These are phyloP conservation scores for Fusarium austroafricanum DNA, from an alignment of 2,329 filamentous ascomycete species.

Conservation along the genomic window DNA sequence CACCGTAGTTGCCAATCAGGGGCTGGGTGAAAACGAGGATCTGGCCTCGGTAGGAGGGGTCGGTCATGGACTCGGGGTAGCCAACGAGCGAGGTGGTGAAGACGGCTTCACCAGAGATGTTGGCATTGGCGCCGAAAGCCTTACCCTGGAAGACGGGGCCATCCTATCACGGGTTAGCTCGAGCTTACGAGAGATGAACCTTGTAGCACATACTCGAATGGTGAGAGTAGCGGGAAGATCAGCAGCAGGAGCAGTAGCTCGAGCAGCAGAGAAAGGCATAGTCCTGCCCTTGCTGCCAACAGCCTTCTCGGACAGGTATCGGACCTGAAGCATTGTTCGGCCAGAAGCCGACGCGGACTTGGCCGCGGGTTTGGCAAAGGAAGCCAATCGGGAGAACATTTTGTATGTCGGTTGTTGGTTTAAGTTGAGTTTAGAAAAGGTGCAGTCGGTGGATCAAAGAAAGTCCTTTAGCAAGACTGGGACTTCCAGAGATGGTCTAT, in stretches of 20 bases:
- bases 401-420: constrained; percentile 37
- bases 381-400: constrained; percentile 72
- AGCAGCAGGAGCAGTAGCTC: constrained; percentile 73
- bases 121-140: constrained; percentile 95
- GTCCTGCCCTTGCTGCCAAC: constrained; percentile 75
- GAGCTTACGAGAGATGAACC: no score
- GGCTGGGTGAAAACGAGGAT: constrained; percentile 99
- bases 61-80: constrained; percentile 95
- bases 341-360: constrained; percentile 56
- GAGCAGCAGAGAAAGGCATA: constrained; percentile 69
- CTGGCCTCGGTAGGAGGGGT: constrained; percentile 90
- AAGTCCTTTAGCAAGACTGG: constrained; percentile 47
- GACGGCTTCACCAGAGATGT: constrained; percentile 97
- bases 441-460: constrained; percentile 28
- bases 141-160: constrained; percentile 96
- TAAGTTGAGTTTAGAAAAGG: constrained; percentile 11
- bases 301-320: constrained; percentile 52
- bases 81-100: constrained; percentile 98
- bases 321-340: constrained; percentile 55
- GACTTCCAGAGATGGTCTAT: constrained; percentile 59
- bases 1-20: constrained; percentile 97
- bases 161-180: constrained; percentile 66
- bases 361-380: constrained; percentile 65
- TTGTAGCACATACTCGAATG: constrained; percentile 75
- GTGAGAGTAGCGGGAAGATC: constrained; percentile 81